Conservation (phyloP, 164 flowering plant species). For the Brasenia schreberi region DNA sequence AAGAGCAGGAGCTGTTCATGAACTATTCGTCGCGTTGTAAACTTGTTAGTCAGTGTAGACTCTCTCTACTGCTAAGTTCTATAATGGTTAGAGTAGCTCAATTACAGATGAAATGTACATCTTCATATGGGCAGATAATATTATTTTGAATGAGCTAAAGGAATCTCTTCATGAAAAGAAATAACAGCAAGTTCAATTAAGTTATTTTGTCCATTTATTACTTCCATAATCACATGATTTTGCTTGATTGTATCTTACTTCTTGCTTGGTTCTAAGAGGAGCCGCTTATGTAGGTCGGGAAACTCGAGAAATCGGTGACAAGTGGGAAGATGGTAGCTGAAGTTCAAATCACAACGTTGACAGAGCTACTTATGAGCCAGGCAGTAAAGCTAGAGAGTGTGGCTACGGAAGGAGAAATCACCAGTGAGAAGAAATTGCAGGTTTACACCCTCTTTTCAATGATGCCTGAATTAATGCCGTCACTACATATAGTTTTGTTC, state of each 20-base stretch:
- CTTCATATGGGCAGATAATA: background rate
- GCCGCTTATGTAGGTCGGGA: constrained; percentile 22
- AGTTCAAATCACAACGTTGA: constrained; percentile 55
- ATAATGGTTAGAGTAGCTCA: too few relatives aligned
- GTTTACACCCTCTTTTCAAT: constrained; percentile 8
- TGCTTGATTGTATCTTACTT: background rate
- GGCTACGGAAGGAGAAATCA: constrained; percentile 39
- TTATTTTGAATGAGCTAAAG: background rate
- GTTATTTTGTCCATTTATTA: background rate
- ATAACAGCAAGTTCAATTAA: too few relatives aligned
- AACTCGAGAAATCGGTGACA: constrained; percentile 42
- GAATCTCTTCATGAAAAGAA: too few relatives aligned
- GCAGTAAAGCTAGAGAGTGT: constrained; percentile 48
- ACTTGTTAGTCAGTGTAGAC: too few relatives aligned
- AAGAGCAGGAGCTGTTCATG: too few relatives aligned
- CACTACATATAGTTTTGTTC: background rate
- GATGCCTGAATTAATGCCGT: too few relatives aligned
- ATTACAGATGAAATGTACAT: background rate
- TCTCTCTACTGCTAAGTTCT: too few relatives aligned
- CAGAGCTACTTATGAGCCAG: constrained; percentile 66
- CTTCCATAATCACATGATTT: background rate
- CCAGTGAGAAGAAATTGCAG: constrained; percentile 38
- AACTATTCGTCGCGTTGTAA: too few relatives aligned
- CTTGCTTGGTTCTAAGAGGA: background rate
- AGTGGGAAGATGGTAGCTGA: constrained; percentile 49